Evolutionary conservation across 441 rosid species (phyloP), one percentile per base, ranked within the genome.

Genomic region (Populus hybrid): DNA sequence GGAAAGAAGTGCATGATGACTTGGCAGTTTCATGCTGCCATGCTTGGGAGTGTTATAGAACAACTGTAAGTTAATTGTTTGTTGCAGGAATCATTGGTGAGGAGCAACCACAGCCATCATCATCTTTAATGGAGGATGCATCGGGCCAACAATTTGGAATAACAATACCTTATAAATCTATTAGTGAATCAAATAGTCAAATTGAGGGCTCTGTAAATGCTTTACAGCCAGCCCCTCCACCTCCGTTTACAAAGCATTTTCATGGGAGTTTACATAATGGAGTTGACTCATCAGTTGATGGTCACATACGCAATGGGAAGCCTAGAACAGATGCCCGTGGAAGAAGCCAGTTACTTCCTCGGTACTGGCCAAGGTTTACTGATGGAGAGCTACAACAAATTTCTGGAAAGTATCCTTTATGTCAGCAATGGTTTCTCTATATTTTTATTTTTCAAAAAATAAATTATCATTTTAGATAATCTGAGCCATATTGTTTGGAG

Each of bases 371-470:
- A 28, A 90, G 92, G 87, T 88, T 90, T 86, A 88, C 93, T 34
- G 92, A 86, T 69, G 95, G 87, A 87, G 94, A 88, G 86, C 90
- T 87, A 77, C 97, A 86, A 61, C 91, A 86, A 83, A 86, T 86
- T 57, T 84, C 97, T 72, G 95, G 88, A 82, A 94, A 92, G 99
- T 97, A 97, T 97, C 99, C 97, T 93, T 85, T 85, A 73, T 67
- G 72, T 81, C 34, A 65, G 8, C 19, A 35, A 64, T 30, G 76
- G 14, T 28, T 67, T 67, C 38, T 67, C 67, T 40, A 71, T 42
- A 61, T 74, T 40, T 40, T 72, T 50, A 28, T 78, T 61, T 74
- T 35, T 26, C 32, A 19, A 18, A 16, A 14, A 26, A 12, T 67
- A 3, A 61, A 21, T 9, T 21, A 61, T 61, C 14, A 61, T 67